Evolutionary conservation across 2,329 filamentous ascomycete genomes (phyloP).

Genomic region (Beauveria sp.): DNA sequence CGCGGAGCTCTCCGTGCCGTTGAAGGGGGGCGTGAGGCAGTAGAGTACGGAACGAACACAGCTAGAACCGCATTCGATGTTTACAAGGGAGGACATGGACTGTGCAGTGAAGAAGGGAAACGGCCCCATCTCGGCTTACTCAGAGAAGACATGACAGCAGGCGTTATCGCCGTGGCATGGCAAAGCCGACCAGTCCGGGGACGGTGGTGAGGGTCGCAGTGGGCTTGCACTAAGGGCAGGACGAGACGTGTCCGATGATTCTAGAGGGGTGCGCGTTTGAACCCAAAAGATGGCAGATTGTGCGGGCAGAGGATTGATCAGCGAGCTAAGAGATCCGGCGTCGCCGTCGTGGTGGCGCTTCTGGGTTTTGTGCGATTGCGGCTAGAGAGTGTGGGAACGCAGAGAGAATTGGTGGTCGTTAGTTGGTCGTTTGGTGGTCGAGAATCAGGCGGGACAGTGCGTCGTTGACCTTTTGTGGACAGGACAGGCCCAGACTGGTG

Average conservation of each 20-base stretch:
- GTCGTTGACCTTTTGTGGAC: neutral
- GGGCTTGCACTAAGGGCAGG: neutral
- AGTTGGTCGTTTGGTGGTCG: neutral
- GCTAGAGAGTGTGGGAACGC: neutral
- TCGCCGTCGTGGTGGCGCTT: neutral
- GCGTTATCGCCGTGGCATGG: constrained; percentile 2
- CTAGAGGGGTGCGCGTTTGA: neutral
- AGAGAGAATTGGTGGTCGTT: neutral
- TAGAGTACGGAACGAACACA: neutral
- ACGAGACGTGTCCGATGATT: neutral
- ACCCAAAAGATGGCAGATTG: neutral
- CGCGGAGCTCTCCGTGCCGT: neutral
- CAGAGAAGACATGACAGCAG: constrained; percentile 13
- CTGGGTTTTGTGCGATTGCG: neutral
- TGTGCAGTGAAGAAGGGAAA: neutral
- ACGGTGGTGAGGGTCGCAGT: neutral
- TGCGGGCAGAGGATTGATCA: neutral
- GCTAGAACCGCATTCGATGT: neutral
- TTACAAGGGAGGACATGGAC: neutral
- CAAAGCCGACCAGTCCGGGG: constrained; percentile 5
- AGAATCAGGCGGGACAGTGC: neutral
- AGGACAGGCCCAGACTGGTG: neutral
- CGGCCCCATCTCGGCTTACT: constrained; percentile 11
- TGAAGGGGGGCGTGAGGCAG: neutral
- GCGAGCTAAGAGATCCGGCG: constrained; percentile 5